Evolutionary conservation across 257 asterid species (phyloP).

Genomic region (Scutellaria galericulata): DNA sequence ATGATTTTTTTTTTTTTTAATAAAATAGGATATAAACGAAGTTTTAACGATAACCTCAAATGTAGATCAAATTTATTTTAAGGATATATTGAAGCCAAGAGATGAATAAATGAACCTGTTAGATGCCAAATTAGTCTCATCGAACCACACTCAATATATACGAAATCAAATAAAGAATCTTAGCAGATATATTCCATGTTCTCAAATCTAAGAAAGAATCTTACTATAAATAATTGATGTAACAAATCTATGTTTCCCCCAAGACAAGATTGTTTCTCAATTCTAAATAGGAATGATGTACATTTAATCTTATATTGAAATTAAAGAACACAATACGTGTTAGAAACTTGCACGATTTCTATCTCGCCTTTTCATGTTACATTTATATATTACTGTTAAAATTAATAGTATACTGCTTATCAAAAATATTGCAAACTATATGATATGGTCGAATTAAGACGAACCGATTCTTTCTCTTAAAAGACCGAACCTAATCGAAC

Average conservation of each 20-base stretch:
- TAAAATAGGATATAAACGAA: too few relatives aligned
- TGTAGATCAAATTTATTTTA: too few relatives aligned
- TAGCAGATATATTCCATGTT: slow-evolving; percentile 20
- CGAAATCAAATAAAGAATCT: slow-evolving; percentile 25
- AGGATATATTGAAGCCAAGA: too few relatives aligned
- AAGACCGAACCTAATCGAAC: too few relatives aligned
- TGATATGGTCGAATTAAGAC: too few relatives aligned
- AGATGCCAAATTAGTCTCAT: slow-evolving; percentile 12
- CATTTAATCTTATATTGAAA: slow-evolving; percentile 16
- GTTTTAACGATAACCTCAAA: too few relatives aligned
- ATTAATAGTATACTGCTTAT: too few relatives aligned
- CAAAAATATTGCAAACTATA: too few relatives aligned
- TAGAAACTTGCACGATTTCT: not conserved
- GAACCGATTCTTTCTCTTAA: too few relatives aligned
- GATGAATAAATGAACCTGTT: not conserved
- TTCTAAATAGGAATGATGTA: slow-evolving; percentile 21
- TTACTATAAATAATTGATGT: slow-evolving; percentile 7
- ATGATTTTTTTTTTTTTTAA: too few relatives aligned
- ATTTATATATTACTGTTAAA: too few relatives aligned
- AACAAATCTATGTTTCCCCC: slow-evolving; percentile 16
- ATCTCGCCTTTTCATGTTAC: too few relatives aligned
- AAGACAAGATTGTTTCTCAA: not conserved
- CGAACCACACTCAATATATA: not conserved
- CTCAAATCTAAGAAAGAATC: slow-evolving; percentile 20
- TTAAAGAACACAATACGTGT: not conserved